phyloP scores from a whole-genome alignment of 1,284 basidiomycete species.

The Phlebopus sp. region DNA sequence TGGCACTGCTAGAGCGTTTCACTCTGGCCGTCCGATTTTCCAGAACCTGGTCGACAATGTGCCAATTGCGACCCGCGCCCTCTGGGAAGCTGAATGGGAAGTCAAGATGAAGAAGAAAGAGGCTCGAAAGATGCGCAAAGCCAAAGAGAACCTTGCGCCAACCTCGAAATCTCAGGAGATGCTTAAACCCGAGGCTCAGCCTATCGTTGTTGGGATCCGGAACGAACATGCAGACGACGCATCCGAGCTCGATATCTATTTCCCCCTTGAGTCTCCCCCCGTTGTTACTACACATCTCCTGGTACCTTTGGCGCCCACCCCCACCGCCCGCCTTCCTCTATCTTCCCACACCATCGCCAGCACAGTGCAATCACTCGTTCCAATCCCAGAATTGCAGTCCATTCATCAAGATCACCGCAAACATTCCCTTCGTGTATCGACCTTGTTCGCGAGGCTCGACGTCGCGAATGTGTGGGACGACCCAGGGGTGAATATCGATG shows the following conservation, averaged over 20 bases:
- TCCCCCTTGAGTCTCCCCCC: constrained; percentile 40
- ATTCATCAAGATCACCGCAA: constrained; percentile 50
- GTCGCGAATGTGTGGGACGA: constrained; percentile 59
- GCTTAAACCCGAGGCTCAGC: constrained; percentile 34
- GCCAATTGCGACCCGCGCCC: constrained; percentile 62
- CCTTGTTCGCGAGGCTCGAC: constrained; percentile 67
- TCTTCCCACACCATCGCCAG: constrained; percentile 27
- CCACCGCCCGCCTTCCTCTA: constrained; percentile 61
- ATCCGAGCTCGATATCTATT: constrained; percentile 61
- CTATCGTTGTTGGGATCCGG: constrained; percentile 13
- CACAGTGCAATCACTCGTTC: constrained; percentile 45
- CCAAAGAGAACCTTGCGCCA: constrained; percentile 19
- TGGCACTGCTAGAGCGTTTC: constrained; percentile 70
- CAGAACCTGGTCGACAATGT: constrained; percentile 74
- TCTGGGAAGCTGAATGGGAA: constrained; percentile 71
- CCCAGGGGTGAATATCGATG: constrained; percentile 53
- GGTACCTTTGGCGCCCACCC: constrained; percentile 71
- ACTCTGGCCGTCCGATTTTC: constrained; percentile 67
- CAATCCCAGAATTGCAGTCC: constrained; percentile 48
- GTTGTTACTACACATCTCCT: constrained; percentile 64
- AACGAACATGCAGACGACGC: constrained; percentile 11
- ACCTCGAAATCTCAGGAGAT: constrained; percentile 30
- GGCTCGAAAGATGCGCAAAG: constrained; percentile 36
- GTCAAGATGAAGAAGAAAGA: constrained; percentile 47
- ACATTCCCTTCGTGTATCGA: constrained; percentile 63